Evolutionary conservation across 371 early-diverging fungal genomes (phyloP).

Genomic region (Syncephalastrum sp.): DNA sequence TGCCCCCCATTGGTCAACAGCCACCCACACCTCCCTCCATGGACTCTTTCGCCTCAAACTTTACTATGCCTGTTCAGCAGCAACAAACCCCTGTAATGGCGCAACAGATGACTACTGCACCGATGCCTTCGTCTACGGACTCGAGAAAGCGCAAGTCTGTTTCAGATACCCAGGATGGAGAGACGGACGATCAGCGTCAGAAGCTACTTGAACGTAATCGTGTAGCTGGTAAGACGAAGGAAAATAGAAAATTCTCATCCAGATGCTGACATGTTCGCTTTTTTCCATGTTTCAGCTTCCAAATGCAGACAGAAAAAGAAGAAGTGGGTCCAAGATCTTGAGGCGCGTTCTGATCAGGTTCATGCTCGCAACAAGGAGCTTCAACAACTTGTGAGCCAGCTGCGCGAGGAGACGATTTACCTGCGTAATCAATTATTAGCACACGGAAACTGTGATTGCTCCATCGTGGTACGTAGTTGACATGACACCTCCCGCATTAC

Average conservation of each 20-base stretch:
- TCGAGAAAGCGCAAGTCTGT: too few species aligned
- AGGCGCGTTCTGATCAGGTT: constrained; percentile 53
- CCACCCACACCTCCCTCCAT: too few species aligned
- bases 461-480: constrained; percentile 30
- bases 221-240: constrained; percentile 48
- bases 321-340: constrained; percentile 69
- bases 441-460: constrained; percentile 59
- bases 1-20: too few species aligned
- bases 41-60: too few species aligned
- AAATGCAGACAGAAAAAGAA: constrained; percentile 84
- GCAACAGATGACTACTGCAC: too few species aligned
- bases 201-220: constrained; percentile 67
- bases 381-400: constrained; percentile 42
- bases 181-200: constrained; percentile 13
- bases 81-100: too few species aligned
- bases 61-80: too few species aligned
- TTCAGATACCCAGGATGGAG: neutral
- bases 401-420: constrained; percentile 68
- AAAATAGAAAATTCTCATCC: neutral
- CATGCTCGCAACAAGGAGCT: constrained; percentile 58
- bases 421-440: constrained; percentile 64
- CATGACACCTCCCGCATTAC: too few species aligned
- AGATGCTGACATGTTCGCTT: neutral
- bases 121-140: too few species aligned
- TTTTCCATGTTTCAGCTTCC: constrained; percentile 41